phyloP scores from a whole-genome alignment of 495 filamentous ascomycete genomes.

The Thozetella sp. region DNA sequence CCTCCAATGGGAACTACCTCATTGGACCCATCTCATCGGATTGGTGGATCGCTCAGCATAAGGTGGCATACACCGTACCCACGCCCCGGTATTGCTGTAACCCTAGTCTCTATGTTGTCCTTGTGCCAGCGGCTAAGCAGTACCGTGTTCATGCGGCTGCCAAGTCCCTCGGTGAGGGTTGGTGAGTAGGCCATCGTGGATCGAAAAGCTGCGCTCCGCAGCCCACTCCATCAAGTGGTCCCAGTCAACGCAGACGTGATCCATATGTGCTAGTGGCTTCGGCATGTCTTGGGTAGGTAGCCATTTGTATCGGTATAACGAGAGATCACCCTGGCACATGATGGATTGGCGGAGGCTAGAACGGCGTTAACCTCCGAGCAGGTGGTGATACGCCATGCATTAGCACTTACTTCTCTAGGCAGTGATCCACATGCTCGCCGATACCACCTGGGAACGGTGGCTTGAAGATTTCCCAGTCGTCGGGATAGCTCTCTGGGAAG shows the following conservation, averaged over 20 bases:
- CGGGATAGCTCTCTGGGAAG: neutral
- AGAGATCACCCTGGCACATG: neutral
- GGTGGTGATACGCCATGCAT: neutral
- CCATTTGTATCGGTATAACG: neutral
- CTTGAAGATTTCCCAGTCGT: neutral
- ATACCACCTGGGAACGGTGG: neutral
- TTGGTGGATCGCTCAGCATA: too few relatives aligned
- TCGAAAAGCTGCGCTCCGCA: neutral
- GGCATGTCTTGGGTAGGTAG: neutral
- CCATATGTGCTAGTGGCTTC: neutral
- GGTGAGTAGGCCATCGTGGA: neutral
- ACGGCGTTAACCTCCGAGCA: neutral
- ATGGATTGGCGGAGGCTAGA: neutral
- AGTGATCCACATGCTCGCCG: neutral
- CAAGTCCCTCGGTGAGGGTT: neutral
- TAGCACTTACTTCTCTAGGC: neutral
- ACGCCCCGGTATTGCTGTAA: too few relatives aligned
- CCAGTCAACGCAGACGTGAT: neutral
- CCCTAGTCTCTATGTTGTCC: too few relatives aligned
- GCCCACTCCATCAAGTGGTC: neutral
- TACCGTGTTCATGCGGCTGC: too few relatives aligned
- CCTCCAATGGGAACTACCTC: too few relatives aligned
- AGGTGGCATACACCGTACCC: too few relatives aligned
- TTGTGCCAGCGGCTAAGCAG: too few relatives aligned
- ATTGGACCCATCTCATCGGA: too few relatives aligned